Percentiles rank a stretch among this genome's conserved stretches.
These are phyloP conservation scores for Exophiala lecanii-corni DNA, from an alignment of 2,329 filamentous ascomycete species.

Conservation along the genomic window DNA sequence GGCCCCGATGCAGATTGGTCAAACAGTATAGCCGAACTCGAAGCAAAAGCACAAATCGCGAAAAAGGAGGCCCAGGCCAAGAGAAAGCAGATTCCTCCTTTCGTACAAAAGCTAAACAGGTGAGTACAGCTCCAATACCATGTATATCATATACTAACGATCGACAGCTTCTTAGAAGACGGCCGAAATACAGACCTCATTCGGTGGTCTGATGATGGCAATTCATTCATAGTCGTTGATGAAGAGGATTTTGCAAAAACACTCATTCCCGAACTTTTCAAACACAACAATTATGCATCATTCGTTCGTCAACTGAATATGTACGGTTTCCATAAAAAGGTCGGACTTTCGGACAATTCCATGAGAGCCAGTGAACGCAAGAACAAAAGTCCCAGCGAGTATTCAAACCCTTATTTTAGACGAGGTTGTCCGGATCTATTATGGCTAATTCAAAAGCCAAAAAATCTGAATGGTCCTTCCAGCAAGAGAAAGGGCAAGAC, in stretches of 20 bases:
- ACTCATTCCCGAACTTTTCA: conserved; percentile 70
- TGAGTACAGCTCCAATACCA: conserved; percentile 42
- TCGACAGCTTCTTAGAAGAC: conserved; percentile 78
- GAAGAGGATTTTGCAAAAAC: conserved; percentile 83
- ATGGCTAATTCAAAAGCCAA: conserved; percentile 95
- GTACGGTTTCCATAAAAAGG: conserved; percentile 65
- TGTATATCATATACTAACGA: conserved; percentile 1
- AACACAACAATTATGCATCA: conserved; percentile 74
- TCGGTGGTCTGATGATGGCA: conserved; percentile 92
- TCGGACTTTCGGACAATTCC: conserved; percentile 89
- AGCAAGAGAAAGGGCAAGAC: conserved; percentile 46
- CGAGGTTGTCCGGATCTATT: conserved; percentile 86
- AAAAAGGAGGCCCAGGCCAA: conserved; percentile 86
- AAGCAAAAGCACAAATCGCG: conserved; percentile 72
- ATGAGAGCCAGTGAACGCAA: conserved; percentile 97
- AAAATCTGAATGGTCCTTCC: conserved; percentile 57
- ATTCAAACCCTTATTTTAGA: conserved; percentile 94
- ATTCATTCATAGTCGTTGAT: conserved; percentile 93
- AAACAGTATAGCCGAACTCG: conserved; percentile 71
- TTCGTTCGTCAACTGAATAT: conserved; percentile 69
- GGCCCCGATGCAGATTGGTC: conserved; percentile 40
- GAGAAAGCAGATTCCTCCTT: conserved; percentile 92
- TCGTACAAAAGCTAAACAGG: conserved; percentile 98
- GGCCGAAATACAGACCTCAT: conserved; percentile 91
- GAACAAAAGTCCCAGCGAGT: conserved; percentile 97